These are phyloP conservation scores for Fusarium pseudonygamai DNA, from an alignment of 2,329 filamentous ascomycete species.

Conservation along the genomic window DNA sequence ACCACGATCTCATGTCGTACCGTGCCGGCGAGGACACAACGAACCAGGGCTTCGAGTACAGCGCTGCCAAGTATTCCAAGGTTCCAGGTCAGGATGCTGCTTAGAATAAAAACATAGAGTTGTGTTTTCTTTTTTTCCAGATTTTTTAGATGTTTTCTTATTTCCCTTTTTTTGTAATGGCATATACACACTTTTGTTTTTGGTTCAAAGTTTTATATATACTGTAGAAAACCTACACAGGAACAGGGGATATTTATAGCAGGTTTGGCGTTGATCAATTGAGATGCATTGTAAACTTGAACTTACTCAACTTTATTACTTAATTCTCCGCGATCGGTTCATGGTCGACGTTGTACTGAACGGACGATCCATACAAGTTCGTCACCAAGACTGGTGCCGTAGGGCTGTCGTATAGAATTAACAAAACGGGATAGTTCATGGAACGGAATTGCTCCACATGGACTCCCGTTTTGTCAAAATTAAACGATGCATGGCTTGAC, in stretches of 20 bases:
- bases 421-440: slow-evolving; percentile 1
- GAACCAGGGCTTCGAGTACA: slow-evolving; percentile 43
- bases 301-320: neutral
- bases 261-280: slow-evolving; percentile 32
- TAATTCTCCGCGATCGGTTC: neutral
- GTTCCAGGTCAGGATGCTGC: slow-evolving; percentile 11
- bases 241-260: slow-evolving; percentile 20
- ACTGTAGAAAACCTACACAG: slow-evolving; percentile 17
- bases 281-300: slow-evolving; percentile 4
- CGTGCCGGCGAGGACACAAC: slow-evolving; percentile 44
- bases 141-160: neutral
- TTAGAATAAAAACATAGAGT: slow-evolving; percentile 3
- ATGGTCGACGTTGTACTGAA: neutral
- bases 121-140: neutral
- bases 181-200: slow-evolving; percentile 15
- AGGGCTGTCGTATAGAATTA: slow-evolving; percentile 13
- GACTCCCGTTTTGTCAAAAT: neutral
- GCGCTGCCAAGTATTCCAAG: slow-evolving; percentile 31
- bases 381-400: neutral
- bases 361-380: neutral
- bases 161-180: slow-evolving; percentile 23
- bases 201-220: slow-evolving; percentile 6
- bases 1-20: slow-evolving; percentile 61
- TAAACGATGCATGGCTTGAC: neutral
- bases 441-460: neutral